phyloP scores from a whole-genome alignment of 257 asterid genomes.

The Orobanche coerulescens region DNA sequence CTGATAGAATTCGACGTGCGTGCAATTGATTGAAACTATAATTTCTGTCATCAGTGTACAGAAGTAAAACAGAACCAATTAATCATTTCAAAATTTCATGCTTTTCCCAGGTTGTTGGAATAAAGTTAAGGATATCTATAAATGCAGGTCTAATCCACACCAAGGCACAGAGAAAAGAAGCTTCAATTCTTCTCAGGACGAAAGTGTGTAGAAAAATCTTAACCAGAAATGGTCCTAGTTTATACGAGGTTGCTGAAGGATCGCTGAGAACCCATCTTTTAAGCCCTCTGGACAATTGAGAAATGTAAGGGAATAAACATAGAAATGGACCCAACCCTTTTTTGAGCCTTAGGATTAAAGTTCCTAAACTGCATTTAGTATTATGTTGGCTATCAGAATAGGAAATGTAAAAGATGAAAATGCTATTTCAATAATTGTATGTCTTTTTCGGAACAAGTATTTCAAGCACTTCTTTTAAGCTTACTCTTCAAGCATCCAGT shows the following conservation, averaged over 20 bases:
- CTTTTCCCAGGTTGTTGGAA: neutral
- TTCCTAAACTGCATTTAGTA: constrained; percentile 3
- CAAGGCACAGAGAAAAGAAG: neutral
- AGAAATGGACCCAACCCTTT: neutral
- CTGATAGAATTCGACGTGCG: neutral
- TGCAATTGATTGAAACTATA: neutral
- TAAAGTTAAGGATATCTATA: neutral
- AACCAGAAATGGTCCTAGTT: neutral
- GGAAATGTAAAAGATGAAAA: neutral
- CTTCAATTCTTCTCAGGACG: too few species aligned
- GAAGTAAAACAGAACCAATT: neutral
- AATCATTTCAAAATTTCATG: too few species aligned
- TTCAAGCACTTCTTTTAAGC: constrained; percentile 23
- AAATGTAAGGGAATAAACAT: neutral
- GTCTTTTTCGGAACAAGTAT: neutral
- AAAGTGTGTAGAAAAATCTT: neutral
- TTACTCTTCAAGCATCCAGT: constrained; percentile 98
- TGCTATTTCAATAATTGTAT: neutral
- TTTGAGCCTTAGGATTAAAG: neutral
- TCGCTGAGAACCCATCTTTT: neutral
- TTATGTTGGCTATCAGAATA: neutral
- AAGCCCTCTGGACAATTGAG: neutral
- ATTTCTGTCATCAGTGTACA: neutral
- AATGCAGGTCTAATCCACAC: neutral
- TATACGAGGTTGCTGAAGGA: neutral